Percentiles rank a stretch among this genome's conserved stretches.
phyloP scores from a whole-genome alignment of 2,329 filamentous ascomycete genomes.

The Sporothrix humicola region DNA sequence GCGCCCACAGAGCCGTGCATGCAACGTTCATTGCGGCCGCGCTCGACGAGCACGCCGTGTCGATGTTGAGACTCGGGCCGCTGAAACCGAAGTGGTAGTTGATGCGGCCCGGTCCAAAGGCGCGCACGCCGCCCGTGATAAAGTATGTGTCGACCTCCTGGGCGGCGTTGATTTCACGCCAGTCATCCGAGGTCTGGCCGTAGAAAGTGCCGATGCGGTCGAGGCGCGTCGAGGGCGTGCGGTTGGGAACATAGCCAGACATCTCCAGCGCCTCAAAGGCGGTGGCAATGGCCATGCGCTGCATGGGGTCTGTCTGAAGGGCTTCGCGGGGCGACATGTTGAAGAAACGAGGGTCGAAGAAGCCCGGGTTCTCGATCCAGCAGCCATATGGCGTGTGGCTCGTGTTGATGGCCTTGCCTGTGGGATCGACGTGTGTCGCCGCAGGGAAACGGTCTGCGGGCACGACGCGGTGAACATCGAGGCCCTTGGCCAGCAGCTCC shows the following conservation, averaged over 20 bases:
- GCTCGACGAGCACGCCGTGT: slow-evolving; percentile 80
- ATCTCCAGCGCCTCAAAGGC: slow-evolving; percentile 84
- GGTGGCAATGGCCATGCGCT: slow-evolving; percentile 74
- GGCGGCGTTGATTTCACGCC: slow-evolving; percentile 74
- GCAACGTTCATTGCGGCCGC: slow-evolving; percentile 73
- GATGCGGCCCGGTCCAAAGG: slow-evolving; percentile 62
- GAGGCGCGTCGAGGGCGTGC: slow-evolving; percentile 71
- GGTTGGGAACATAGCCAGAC: slow-evolving; percentile 76
- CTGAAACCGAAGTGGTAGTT: slow-evolving; percentile 80
- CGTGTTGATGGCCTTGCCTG: slow-evolving; percentile 75
- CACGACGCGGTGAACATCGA: slow-evolving; percentile 72
- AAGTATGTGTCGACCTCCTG: slow-evolving; percentile 69
- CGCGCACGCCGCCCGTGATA: slow-evolving; percentile 53
- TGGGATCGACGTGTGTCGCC: slow-evolving; percentile 71
- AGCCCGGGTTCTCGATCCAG: slow-evolving; percentile 74
- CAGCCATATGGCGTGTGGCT: slow-evolving; percentile 78
- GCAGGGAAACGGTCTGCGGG: slow-evolving; percentile 76
- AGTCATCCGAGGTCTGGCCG: slow-evolving; percentile 77
- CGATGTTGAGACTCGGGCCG: slow-evolving; percentile 73
- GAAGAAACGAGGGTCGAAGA: slow-evolving; percentile 85
- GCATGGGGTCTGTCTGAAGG: slow-evolving; percentile 80
- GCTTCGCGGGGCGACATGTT: slow-evolving; percentile 82
- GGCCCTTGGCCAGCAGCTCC: slow-evolving; percentile 74
- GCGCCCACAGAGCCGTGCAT: slow-evolving; percentile 74
- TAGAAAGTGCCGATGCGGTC: slow-evolving; percentile 74